phyloP scores from a whole-genome alignment of 768 basidiomycete genomes.

The Amanita rubescens region DNA sequence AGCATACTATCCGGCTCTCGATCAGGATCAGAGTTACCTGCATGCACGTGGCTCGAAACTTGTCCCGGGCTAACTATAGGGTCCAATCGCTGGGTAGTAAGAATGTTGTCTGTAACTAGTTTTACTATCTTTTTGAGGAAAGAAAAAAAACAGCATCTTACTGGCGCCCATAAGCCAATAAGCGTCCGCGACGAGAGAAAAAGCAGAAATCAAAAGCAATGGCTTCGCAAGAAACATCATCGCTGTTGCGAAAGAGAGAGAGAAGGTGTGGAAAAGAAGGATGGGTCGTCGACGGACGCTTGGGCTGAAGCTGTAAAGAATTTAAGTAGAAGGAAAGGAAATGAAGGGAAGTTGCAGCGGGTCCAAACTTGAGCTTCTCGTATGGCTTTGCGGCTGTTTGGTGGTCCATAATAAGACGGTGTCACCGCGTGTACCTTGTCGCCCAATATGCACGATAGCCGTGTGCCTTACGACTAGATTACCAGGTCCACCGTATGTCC shows the following conservation, averaged over 20 bases:
- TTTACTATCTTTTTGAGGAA: not conserved
- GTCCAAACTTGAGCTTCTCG: not conserved
- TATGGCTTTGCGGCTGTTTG: constrained; percentile 4
- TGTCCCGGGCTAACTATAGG: constrained; percentile 35
- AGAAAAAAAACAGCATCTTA: constrained; percentile 13
- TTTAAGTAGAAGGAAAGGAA: not conserved
- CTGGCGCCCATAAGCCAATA: constrained; percentile 41
- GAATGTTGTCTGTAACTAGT: constrained; percentile 25
- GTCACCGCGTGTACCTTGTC: not conserved
- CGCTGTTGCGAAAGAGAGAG: not conserved
- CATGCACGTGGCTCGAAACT: constrained; percentile 39
- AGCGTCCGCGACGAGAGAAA: constrained; percentile 28
- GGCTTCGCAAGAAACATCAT: constrained; percentile 19
- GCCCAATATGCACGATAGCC: not conserved
- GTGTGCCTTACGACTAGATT: not conserved
- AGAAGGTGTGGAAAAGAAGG: constrained; percentile 4
- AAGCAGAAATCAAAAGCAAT: constrained; percentile 22
- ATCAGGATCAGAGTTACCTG: constrained; percentile 22
- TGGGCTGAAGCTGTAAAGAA: not conserved
- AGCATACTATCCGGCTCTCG: constrained; percentile 1
- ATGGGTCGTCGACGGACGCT: not conserved
- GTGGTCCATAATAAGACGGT: not conserved
- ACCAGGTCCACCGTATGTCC: not conserved
- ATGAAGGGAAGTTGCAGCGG: not conserved
- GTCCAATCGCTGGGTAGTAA: constrained; percentile 35